Evolutionary conservation across 2,329 filamentous ascomycete species (phyloP).

Genomic region (Paecilomyces formosus): DNA sequence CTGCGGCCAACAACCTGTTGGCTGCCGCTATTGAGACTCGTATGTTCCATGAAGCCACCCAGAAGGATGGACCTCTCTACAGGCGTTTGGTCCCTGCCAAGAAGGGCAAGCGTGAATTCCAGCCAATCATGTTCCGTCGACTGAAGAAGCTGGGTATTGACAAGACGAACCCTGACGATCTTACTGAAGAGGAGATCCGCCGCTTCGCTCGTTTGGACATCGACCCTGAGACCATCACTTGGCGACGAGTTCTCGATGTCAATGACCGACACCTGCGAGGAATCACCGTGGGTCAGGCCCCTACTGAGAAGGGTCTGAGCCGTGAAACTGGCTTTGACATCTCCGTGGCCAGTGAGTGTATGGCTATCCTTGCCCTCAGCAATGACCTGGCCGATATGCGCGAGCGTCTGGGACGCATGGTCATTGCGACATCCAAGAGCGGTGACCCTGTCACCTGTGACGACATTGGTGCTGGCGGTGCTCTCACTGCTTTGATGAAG

Average conservation of each 20-base stretch:
- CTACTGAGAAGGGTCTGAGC: slow-evolving; percentile 82
- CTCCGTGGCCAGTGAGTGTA: slow-evolving; percentile 93
- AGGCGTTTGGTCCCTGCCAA: slow-evolving; percentile 80
- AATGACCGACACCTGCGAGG: slow-evolving; percentile 91
- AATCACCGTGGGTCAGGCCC: slow-evolving; percentile 78
- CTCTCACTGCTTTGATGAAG: slow-evolving; percentile 89
- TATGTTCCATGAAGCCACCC: slow-evolving; percentile 96
- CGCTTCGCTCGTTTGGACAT: slow-evolving; percentile 93
- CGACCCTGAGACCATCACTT: slow-evolving; percentile 93
- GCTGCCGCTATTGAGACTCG: slow-evolving; percentile 95
- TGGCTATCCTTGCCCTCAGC: slow-evolving; percentile 94
- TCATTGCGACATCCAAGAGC: slow-evolving; percentile 75
- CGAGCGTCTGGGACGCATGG: slow-evolving; percentile 90
- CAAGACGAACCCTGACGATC: slow-evolving; percentile 85
- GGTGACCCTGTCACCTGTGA: slow-evolving; percentile 95
- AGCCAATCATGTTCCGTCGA: slow-evolving; percentile 84
- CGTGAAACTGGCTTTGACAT: slow-evolving; percentile 95
- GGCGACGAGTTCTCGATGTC: slow-evolving; percentile 91
- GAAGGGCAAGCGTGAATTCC: slow-evolving; percentile 81
- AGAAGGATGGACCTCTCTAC: slow-evolving; percentile 84
- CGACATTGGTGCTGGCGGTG: slow-evolving; percentile 86
- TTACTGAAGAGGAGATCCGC: slow-evolving; percentile 81
- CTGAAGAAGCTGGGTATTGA: slow-evolving; percentile 93
- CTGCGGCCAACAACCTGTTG: slow-evolving; percentile 92
- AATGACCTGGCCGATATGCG: slow-evolving; percentile 83